Conservation (phyloP, 371 early-diverging fungal genomes). For the Chytridium lagenaria region DNA sequence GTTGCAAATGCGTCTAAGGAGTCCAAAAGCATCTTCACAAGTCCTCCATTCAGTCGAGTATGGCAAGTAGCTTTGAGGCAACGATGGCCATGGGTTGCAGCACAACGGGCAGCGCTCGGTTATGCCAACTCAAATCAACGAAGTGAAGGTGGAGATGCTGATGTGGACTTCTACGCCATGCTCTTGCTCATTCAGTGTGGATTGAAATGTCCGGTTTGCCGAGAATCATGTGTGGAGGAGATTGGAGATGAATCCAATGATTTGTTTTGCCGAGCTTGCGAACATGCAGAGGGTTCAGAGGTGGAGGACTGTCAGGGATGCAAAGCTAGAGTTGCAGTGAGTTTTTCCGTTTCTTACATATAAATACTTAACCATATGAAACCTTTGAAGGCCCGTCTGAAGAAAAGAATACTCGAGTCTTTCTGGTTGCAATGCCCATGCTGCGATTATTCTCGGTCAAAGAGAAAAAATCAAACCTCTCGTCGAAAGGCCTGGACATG, state of each 20-base stretch:
- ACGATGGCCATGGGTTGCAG: not conserved
- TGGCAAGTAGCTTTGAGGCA: not conserved
- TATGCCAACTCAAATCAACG: not conserved
- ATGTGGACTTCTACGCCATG: not conserved
- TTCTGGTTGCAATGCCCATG: constrained; percentile 6
- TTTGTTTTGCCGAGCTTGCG: not conserved
- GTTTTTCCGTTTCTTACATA: not conserved
- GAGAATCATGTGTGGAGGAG: constrained; percentile 12
- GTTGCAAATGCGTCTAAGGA: constrained; percentile 13
- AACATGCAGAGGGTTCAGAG: not conserved
- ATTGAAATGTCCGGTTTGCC: constrained; percentile 14
- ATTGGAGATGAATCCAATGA: not conserved
- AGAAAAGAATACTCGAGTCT: not conserved
- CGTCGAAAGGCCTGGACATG: not conserved
- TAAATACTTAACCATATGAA: not conserved
- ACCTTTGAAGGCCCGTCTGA: not conserved
- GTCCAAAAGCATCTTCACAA: not conserved
- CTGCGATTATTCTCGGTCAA: constrained; percentile 3
- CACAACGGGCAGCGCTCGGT: not conserved
- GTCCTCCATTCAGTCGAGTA: not conserved
- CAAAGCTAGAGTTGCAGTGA: not conserved
- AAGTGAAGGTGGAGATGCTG: not conserved
- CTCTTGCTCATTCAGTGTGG: constrained; percentile 10
- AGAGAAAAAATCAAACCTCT: not conserved
- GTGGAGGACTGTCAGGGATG: not conserved